Evolutionary conservation across 352 stramenopile species (phyloP).

Genomic region (Globisporangium iwayamae): DNA sequence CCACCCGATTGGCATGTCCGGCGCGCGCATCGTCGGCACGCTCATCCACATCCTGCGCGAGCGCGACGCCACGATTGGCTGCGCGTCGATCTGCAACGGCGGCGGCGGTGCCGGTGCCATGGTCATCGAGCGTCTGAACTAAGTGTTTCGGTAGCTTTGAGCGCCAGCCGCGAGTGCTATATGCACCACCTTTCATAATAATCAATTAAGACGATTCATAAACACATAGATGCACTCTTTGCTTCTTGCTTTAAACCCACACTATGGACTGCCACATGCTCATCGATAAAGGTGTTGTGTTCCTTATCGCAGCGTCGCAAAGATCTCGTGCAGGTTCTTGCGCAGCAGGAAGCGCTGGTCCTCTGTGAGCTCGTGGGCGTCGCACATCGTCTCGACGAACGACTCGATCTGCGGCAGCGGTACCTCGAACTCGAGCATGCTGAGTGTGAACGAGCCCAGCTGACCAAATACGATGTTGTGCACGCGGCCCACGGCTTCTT

Average conservation of each 20-base stretch:
- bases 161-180: background rate
- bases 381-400: slow-evolving; percentile 87
- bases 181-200: background rate
- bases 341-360: slow-evolving; percentile 81
- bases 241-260: background rate
- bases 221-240: background rate
- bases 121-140: slow-evolving; percentile 91
- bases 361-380: slow-evolving; percentile 81
- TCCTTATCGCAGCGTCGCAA: slow-evolving; percentile 31
- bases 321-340: slow-evolving; percentile 80
- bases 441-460: slow-evolving; percentile 80
- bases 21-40: slow-evolving; percentile 92
- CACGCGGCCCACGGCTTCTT: slow-evolving; percentile 79
- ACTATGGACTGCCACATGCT: background rate
- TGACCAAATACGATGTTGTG: slow-evolving; percentile 89
- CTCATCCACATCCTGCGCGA: slow-evolving; percentile 94
- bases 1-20: slow-evolving; percentile 85
- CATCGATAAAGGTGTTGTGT: background rate
- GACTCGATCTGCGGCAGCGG: slow-evolving; percentile 74
- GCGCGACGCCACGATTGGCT: slow-evolving; percentile 94
- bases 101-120: slow-evolving; percentile 96
- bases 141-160: slow-evolving; percentile 63
- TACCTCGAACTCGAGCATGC: slow-evolving; percentile 87
- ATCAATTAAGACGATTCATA: slow-evolving; percentile 8
- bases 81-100: slow-evolving; percentile 98